Evolutionary conservation across 306 rosid species (phyloP).

Genomic region (Benincasa hispida): DNA sequence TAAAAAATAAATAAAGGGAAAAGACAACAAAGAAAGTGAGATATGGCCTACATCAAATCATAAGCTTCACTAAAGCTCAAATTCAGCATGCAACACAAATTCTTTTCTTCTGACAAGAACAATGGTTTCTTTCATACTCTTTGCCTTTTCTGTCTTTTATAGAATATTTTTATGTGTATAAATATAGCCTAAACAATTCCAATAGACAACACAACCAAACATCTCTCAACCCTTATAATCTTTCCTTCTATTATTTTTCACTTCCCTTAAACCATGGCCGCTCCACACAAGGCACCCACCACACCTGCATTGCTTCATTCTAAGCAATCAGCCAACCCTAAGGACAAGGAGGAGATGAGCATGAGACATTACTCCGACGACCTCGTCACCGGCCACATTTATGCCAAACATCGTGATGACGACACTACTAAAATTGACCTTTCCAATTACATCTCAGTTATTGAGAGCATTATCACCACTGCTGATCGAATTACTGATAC

Average conservation of each 20-base stretch:
- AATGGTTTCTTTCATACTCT: not conserved
- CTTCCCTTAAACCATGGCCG: not conserved
- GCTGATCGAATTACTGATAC: not conserved
- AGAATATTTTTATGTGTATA: not conserved
- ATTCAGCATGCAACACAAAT: not conserved
- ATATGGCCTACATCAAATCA: not conserved
- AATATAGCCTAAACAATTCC: not conserved
- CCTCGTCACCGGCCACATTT: not conserved
- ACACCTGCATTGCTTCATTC: not conserved
- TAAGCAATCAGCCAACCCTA: not conserved
- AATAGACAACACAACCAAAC: not conserved
- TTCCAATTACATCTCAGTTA: not conserved
- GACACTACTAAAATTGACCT: not conserved
- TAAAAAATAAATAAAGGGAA: not conserved
- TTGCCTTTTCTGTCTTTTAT: not conserved
- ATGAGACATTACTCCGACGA: not conserved
- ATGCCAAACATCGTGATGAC: not conserved
- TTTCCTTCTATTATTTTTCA: not conserved
- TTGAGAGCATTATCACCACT: not conserved
- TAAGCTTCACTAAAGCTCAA: not conserved
- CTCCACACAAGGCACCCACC: not conserved
- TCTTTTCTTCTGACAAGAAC: slow-evolving; percentile 4
- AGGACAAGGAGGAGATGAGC: not conserved
- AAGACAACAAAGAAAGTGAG: not conserved
- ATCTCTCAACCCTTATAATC: not conserved